These are phyloP conservation scores for Chrysanthemum seticuspe DNA, from an alignment of 129 eudicot genomes.

Conservation along the genomic window DNA sequence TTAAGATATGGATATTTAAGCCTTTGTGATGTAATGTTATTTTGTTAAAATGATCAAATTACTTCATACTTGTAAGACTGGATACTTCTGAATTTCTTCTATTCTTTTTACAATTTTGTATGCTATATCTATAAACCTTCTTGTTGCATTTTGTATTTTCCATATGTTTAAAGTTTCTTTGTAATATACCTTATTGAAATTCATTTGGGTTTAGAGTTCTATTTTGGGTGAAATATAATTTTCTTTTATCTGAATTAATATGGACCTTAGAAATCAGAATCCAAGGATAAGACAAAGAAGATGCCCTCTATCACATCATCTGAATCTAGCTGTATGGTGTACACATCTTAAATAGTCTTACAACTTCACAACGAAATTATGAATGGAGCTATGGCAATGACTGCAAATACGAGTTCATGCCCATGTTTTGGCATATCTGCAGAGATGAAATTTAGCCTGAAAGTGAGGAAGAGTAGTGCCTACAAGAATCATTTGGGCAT, in stretches of 20 bases:
- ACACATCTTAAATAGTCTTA: neutral
- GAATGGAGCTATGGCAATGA: constrained; percentile 22
- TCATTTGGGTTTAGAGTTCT: too few relatives aligned
- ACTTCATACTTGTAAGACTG: constrained; percentile 26
- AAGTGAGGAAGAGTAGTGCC: constrained; percentile 15
- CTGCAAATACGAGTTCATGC: constrained; percentile 29
- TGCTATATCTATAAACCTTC: constrained; percentile 5
- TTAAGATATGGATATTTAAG: constrained; percentile 15
- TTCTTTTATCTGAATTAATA: constrained; percentile 12
- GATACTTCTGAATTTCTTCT: constrained; percentile 25
- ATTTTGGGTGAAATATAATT: neutral
- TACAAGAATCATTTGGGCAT: constrained; percentile 7
- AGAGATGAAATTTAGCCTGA: constrained; percentile 26
- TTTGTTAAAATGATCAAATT: constrained; percentile 10
- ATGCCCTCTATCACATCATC: constrained; percentile 5
- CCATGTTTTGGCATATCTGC: constrained; percentile 37
- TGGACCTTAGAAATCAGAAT: constrained; percentile 36
- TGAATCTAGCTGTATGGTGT: constrained; percentile 5
- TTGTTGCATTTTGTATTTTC: constrained; percentile 21
- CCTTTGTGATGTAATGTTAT: constrained; percentile 28
- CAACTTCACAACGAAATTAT: constrained; percentile 4
- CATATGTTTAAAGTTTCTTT: neutral
- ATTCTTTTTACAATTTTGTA: constrained; percentile 34
- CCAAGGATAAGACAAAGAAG: constrained; percentile 35
- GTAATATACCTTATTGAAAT: neutral